Evolutionary conservation across 1,284 basidiomycete species (phyloP).

Genomic region (Trichosporon sp.): DNA sequence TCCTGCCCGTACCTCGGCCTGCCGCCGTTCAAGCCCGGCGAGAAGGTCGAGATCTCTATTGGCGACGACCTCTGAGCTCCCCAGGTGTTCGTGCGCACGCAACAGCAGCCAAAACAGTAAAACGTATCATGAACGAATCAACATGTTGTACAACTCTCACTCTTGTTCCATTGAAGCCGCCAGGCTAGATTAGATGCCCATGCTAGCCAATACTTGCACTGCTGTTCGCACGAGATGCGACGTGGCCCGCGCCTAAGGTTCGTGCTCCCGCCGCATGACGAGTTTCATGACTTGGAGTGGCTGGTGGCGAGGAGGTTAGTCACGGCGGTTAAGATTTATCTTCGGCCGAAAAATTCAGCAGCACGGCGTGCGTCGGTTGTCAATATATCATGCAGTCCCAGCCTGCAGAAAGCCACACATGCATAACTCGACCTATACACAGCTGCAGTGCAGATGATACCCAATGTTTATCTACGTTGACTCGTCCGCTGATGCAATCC

Average conservation of each 20-base stretch:
- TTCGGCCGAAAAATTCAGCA: not conserved
- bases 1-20: constrained; percentile 93
- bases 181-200: not conserved
- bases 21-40: constrained; percentile 96
- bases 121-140: not conserved
- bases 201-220: not conserved
- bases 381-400: not conserved
- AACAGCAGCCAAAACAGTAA: not conserved
- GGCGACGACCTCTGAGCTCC: constrained; percentile 69
- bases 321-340: not conserved
- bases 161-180: not conserved
- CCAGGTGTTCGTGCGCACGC: not conserved
- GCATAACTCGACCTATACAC: not conserved
- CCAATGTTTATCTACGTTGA: not conserved
- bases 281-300: not conserved
- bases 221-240: not conserved
- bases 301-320: not conserved
- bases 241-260: not conserved
- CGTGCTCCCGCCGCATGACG: not conserved
- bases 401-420: not conserved
- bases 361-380: too few species aligned
- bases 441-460: not conserved
- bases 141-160: not conserved
- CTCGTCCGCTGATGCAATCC: not conserved
- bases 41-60: constrained; percentile 79